These are phyloP conservation scores for Monotropa hypopitys DNA, from an alignment of 179 eudicot genomes.

Conservation along the genomic window DNA sequence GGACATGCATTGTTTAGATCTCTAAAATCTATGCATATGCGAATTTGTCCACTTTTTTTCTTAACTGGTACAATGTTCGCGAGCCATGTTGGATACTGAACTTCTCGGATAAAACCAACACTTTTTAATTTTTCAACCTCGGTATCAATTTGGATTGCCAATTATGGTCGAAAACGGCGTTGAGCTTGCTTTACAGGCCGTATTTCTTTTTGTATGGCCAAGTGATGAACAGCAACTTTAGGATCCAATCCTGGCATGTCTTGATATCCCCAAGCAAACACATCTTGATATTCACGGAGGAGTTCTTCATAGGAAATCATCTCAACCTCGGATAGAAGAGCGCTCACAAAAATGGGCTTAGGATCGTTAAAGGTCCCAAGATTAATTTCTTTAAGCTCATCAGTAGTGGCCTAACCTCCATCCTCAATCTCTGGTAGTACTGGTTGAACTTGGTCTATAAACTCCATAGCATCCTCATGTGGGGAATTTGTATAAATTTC, in stretches of 20 bases:
- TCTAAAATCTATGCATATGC: background rate
- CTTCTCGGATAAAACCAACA: no score
- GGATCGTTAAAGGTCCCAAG: background rate
- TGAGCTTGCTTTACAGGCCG: no score
- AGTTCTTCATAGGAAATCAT: background rate
- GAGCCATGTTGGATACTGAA: background rate
- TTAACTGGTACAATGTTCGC: no score
- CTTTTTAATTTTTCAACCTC: no score
- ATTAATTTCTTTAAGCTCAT: background rate
- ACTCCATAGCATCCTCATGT: background rate
- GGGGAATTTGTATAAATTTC: background rate
- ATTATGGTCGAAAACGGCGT: no score
- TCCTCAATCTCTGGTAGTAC: conserved; percentile 1
- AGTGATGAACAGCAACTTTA: no score
- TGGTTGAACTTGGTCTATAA: background rate
- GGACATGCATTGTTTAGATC: background rate
- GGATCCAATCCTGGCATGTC: no score
- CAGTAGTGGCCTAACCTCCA: background rate
- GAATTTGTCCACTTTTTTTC: no score
- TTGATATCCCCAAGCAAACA: no score
- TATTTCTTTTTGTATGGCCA: no score
- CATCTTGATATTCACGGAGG: no score
- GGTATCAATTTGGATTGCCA: no score
- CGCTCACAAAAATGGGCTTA: background rate
- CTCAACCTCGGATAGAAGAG: background rate